Conservation (phyloP, 371 early-diverging fungal genomes). For the Mortierella sp. region DNA sequence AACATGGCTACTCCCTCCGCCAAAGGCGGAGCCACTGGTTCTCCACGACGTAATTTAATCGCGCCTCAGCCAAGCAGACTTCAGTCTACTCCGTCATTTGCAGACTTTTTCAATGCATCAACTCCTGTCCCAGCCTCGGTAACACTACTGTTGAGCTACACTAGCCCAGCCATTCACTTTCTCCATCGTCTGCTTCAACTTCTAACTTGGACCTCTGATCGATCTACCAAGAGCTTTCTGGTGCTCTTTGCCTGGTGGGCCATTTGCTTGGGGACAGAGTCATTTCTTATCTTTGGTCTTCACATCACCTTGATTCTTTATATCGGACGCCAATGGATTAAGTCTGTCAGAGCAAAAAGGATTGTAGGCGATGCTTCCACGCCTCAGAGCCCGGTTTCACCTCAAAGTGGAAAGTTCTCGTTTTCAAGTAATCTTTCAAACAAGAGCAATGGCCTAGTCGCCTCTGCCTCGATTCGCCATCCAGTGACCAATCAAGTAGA, state of each 20-base stretch:
- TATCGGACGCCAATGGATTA: slow-evolving; percentile 52
- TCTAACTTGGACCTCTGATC: slow-evolving; percentile 56
- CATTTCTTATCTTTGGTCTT: slow-evolving; percentile 54
- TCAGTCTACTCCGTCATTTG: slow-evolving; percentile 36
- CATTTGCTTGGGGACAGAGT: slow-evolving; percentile 52
- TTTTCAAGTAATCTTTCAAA: slow-evolving; percentile 21
- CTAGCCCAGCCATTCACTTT: slow-evolving; percentile 51
- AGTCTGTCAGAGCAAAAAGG: slow-evolving; percentile 43
- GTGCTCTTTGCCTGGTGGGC: slow-evolving; percentile 60
- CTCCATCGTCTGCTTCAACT: slow-evolving; percentile 51
- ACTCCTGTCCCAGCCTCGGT: slow-evolving; percentile 57
- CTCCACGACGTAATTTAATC: slow-evolving; percentile 33
- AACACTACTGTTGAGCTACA: slow-evolving; percentile 55
- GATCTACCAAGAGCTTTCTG: slow-evolving; percentile 56
- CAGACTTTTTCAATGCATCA: slow-evolving; percentile 57
- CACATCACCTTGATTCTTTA: slow-evolving; percentile 43
- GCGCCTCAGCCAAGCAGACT: slow-evolving; percentile 16
- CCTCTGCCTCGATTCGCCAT: slow-evolving; percentile 29
- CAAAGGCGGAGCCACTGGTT: slow-evolving; percentile 1
- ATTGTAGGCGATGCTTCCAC: slow-evolving; percentile 14
- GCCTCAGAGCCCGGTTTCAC: slow-evolving; percentile 30
- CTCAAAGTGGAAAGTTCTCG: slow-evolving; percentile 34
- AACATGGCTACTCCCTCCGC: slow-evolving; percentile 17
- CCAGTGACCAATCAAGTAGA: slow-evolving; percentile 55
- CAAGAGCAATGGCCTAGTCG: slow-evolving; percentile 20